Base-by-base conservation (phyloP, 2,329 filamentous ascomycete species). In the Beauveria sp. region DNA sequence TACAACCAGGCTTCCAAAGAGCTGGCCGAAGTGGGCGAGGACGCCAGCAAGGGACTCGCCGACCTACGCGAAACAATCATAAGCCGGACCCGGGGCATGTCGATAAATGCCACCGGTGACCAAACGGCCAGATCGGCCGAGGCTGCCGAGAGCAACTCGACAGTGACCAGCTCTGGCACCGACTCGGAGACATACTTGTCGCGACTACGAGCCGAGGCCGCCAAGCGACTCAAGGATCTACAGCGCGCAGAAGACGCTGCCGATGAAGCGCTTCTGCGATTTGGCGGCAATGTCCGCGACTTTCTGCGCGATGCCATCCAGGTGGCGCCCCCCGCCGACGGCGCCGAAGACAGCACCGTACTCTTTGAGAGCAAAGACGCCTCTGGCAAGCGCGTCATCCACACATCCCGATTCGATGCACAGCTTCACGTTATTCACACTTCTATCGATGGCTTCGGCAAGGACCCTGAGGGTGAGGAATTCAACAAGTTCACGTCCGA, bases 341-440 rank as follows among this genome's bases (percentile, higher is more conserved):
- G 78, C 5, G 77, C 76, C 53, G 73, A 84, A 66, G 78, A 79
- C n/a, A 80, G 73, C 67, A 80, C 88, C 54, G 85, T 96, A 38
- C 80, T 97, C 5, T 99, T 98, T 69, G 95, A 98, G 77, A 96
- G 91, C 71, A 96, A 93, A 73, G 93, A 97, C 74, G 86, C 89
- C 5, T 84, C 86, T 55, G 93, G 93, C 28, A 97, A 95, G 80
- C 84, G 95, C 61, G 91, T 98, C 18, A 96, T 98, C 66, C 95
- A 99, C 73, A 90, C 91, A 1, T 96, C 92, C 57, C 84, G 95
- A 64, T 93, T 97, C 71, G 95, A 99, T 70, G 95, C 95, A 1
- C 95, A 98, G 75, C 79, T 99, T 64, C 93, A 99, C 72, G 92
- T 96, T 40, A 93, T 99, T 63, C 95, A 99, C 74, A 93, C 91